Conservation (phyloP, 225 moss, liverwort and hornwort genomes). For the Sphagnum tenellum region DNA sequence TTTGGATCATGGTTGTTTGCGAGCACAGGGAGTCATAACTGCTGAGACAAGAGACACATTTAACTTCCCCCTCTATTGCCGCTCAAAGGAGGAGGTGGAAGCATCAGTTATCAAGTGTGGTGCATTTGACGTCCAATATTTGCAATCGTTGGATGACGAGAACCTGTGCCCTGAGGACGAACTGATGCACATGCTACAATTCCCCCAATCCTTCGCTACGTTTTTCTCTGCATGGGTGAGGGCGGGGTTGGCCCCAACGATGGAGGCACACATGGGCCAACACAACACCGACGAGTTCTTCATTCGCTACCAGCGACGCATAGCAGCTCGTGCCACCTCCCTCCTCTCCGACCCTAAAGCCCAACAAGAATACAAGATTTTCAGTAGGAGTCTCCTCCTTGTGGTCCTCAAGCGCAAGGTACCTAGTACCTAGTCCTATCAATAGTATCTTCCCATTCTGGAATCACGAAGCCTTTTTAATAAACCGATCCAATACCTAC, state of each 20-base stretch:
- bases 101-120: no score
- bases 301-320: conserved; percentile 23
- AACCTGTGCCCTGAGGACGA: conserved; percentile 37
- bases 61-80: conserved; percentile 1
- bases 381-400: no score
- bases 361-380: conserved; percentile 21
- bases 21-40: conserved; percentile 4
- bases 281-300: conserved; percentile 44
- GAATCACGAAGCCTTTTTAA: no score
- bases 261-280: conserved; percentile 57
- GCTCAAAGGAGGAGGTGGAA: no score
- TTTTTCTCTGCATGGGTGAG: conserved; percentile 66
- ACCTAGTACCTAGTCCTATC: no score
- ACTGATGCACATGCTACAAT: conserved; percentile 32
- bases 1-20: no score
- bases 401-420: no score
- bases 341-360: conserved; percentile 12
- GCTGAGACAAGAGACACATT: conserved; percentile 2
- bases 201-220: no score
- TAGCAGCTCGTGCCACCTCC: conserved; percentile 24
- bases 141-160: no score
- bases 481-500: no score
- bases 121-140: no score
- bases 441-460: no score
- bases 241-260: conserved; percentile 46